A percentile compares a stretch with the other conserved stretches of the same genome.
phyloP scores from a whole-genome alignment of 2,329 filamentous ascomycete species.

The Phaeoacremonium minimum region DNA sequence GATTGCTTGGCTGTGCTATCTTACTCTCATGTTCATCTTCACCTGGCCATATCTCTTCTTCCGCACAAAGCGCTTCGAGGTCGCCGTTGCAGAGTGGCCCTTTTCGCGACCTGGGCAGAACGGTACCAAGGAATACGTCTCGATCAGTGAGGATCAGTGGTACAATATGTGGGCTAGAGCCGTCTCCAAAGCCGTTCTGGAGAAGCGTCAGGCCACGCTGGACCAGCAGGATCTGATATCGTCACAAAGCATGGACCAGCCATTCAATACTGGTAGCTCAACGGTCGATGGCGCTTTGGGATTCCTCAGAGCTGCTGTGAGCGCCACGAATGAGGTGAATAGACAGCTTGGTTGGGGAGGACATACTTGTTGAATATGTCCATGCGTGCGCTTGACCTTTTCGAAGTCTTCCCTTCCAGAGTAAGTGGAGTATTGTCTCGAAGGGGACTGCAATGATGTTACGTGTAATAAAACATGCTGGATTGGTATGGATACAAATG shows the following conservation, averaged over 20 bases:
- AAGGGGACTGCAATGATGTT: too few species aligned
- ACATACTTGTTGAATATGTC: too few species aligned
- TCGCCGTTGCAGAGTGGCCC: constrained; percentile 57
- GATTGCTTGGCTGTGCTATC: constrained; percentile 60
- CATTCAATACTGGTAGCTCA: constrained; percentile 31
- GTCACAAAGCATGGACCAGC: constrained; percentile 31
- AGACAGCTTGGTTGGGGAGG: constrained; percentile 50
- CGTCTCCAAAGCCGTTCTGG: constrained; percentile 55
- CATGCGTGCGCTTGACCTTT: too few species aligned
- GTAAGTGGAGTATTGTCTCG: too few species aligned
- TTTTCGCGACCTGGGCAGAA: constrained; percentile 34
- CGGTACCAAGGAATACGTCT: constrained; percentile 43
- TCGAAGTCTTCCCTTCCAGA: too few species aligned
- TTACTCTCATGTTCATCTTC: constrained; percentile 65
- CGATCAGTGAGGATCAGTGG: constrained; percentile 54
- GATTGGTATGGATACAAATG: too few species aligned
- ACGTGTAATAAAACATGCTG: too few species aligned
- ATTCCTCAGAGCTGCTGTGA: constrained; percentile 42
- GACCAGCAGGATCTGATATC: constrained; percentile 51
- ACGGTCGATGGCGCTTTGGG: constrained; percentile 33
- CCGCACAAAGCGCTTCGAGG: constrained; percentile 62
- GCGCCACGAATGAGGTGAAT: constrained; percentile 48
- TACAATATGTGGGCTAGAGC: constrained; percentile 58
- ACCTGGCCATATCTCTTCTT: constrained; percentile 68
- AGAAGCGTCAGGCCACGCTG: constrained; percentile 50